Evolutionary conservation across 2,329 filamentous ascomycete genomes (phyloP).

Genomic region (Venturiaceae sp.): DNA sequence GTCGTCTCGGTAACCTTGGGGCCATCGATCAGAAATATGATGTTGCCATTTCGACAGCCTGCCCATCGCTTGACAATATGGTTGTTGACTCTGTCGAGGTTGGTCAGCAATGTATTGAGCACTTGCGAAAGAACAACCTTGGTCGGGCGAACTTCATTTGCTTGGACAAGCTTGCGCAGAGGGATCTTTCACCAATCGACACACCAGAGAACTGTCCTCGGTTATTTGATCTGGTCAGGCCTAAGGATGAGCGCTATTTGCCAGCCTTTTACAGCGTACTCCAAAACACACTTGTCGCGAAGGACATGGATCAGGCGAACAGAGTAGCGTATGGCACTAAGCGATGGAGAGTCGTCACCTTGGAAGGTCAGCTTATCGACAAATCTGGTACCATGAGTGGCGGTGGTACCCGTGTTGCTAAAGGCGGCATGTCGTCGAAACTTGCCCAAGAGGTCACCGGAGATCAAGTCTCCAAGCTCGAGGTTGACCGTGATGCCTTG

Average conservation of each 20-base stretch:
- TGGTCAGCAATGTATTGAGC: conserved; percentile 96
- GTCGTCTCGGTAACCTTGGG: conserved; percentile 85
- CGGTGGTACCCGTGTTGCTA: conserved; percentile 83
- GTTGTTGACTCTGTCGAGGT: conserved; percentile 94
- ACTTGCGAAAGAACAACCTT: conserved; percentile 93
- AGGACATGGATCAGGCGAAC: conserved; percentile 90
- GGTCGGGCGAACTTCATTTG: conserved; percentile 96
- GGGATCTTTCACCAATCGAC: conserved; percentile 68
- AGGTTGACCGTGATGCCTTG: conserved; percentile 73
- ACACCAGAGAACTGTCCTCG: conserved; percentile 90
- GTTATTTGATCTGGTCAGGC: conserved; percentile 83
- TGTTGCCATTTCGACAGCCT: conserved; percentile 96
- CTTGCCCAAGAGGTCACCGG: conserved; percentile 77
- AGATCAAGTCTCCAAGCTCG: conserved; percentile 81
- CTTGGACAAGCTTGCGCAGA: conserved; percentile 71
- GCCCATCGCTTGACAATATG: conserved; percentile 84
- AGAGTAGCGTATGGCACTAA: conserved; percentile 90
- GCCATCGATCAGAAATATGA: conserved; percentile 92
- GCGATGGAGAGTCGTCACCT: conserved; percentile 91
- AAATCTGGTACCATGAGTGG: conserved; percentile 98
- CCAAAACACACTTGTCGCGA: conserved; percentile 88
- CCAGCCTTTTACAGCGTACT: conserved; percentile 94
- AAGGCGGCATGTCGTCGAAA: conserved; percentile 94
- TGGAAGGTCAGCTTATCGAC: conserved; percentile 92
- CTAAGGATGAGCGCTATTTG: conserved; percentile 77